A percentile compares a stretch with the other conserved stretches of the same genome.
Conservation (phyloP, 805 yeast species). For the Kodamaea sagamina region DNA sequence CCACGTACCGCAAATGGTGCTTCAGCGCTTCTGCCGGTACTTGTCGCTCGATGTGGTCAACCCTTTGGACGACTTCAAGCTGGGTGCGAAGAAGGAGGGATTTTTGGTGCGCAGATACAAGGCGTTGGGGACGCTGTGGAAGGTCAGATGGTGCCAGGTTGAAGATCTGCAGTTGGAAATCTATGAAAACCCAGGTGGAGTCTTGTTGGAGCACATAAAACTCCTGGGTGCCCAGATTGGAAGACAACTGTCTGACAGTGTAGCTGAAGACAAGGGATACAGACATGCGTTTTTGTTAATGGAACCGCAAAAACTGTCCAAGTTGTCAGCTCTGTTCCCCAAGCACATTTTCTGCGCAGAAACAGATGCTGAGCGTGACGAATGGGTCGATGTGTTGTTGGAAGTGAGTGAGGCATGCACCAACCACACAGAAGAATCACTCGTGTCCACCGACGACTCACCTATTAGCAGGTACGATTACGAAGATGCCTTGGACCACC, state of each 20-base stretch:
- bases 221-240: constrained; percentile 58
- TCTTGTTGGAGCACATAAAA: constrained; percentile 52
- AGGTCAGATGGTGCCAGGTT: constrained; percentile 64
- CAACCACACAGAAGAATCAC: neutral
- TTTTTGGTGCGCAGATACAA: constrained; percentile 63
- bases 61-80: constrained; percentile 53
- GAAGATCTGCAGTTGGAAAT: constrained; percentile 60
- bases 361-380: constrained; percentile 71
- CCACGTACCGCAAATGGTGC: constrained; percentile 54
- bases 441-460: neutral
- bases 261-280: constrained; percentile 50
- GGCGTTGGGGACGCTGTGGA: constrained; percentile 67
- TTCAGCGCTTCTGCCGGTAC: constrained; percentile 59
- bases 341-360: constrained; percentile 78
- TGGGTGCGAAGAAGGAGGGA: constrained; percentile 64
- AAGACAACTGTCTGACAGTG: constrained; percentile 44
- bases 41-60: constrained; percentile 67
- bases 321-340: constrained; percentile 37
- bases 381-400: constrained; percentile 58
- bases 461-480: constrained; percentile 14
- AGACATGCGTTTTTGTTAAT: constrained; percentile 62
- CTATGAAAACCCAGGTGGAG: constrained; percentile 58
- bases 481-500: constrained; percentile 18
- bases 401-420: constrained; percentile 28
- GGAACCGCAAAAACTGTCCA: constrained; percentile 44